Evolutionary conservation across 108 stramenopile species (phyloP), one percentile per base, ranked within the genome.

Genomic region (Craspedostauros australis): DNA sequence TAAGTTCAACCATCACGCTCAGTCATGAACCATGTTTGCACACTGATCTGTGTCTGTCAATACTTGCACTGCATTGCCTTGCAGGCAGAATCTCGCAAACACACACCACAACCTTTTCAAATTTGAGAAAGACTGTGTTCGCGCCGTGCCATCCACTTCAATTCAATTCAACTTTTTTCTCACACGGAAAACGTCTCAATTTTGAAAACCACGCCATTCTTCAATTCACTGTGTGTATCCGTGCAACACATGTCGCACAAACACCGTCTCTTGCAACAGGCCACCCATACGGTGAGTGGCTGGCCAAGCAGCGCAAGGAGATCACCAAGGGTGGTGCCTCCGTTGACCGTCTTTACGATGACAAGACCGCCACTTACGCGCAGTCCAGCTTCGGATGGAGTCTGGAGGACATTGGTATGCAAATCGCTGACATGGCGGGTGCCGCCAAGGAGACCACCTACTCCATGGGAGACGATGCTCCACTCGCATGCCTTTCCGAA

Each of bases 401-500:
- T 31, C 65, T 93, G 11, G 96, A 98, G 68, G 94, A 95, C 68
- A 90, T 96, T 69, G 91, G 92, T 26, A 95, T 98, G 94, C 94
- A 96, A 73, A 87, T 98, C 39, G 64, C 77, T 53, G 94, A 96
- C 59, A 96, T 93, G 91, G 91, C 91, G n/a, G 84, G 86, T 24
- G 64, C 77, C 38, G 95, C 76, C 9, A 93, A 96, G 74, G 97
- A 98, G 71, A 93, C 94, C 19, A 96, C 95, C 2, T 95, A 93
- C 50, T 94, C 88, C 42, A 98, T 98, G 97, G 97, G 97, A 44
- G 97, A 95, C 50, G 97, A 98, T 76, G 94, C 95, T 11, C 97
- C 97, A 14, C 72, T 96, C 19, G 84, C 97, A 4, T 86, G 74
- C 4, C 71, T 98, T 45, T 93, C 91, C 9, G 77, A 88, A 46